These are phyloP conservation scores for Benincasa hispida DNA, from an alignment of 306 rosid genomes.

Conservation along the genomic window DNA sequence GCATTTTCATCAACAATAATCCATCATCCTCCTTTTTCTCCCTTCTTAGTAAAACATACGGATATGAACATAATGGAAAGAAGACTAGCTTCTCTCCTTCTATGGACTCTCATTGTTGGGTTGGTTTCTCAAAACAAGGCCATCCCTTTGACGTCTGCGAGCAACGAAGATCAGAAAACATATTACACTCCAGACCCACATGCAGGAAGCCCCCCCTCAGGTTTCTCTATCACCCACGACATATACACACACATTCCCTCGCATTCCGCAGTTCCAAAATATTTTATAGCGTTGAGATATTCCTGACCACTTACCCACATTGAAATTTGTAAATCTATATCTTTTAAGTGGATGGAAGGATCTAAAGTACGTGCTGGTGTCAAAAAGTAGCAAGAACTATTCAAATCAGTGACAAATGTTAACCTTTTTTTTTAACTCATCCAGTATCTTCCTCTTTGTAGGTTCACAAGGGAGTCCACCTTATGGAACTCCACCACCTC, in stretches of 20 bases:
- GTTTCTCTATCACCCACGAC: constrained; percentile 26
- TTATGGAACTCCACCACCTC: constrained; percentile 21
- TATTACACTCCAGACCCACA: constrained; percentile 49
- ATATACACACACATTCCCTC: background rate
- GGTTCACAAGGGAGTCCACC: constrained; percentile 36
- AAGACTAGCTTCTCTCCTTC: constrained; percentile 24
- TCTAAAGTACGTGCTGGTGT: background rate
- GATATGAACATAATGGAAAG: constrained; percentile 28
- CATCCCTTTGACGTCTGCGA: constrained; percentile 34
- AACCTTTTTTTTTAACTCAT: background rate
- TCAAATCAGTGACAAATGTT: background rate
- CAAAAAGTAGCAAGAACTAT: background rate
- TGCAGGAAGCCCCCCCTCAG: constrained; percentile 43
- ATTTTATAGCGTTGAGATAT: background rate
- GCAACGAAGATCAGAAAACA: constrained; percentile 58
- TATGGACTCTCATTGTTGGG: constrained; percentile 28
- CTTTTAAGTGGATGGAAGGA: background rate
- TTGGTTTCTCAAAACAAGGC: constrained; percentile 49
- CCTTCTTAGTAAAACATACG: constrained; percentile 8
- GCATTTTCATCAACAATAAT: constrained; percentile 14
- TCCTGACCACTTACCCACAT: background rate
- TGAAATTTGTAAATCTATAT: background rate
- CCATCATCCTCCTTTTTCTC: background rate
- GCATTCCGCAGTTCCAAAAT: background rate
- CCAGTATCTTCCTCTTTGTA: constrained; percentile 2